Base-by-base conservation (phyloP, 2,329 filamentous ascomycete species). In the Zalaria obscura region DNA sequence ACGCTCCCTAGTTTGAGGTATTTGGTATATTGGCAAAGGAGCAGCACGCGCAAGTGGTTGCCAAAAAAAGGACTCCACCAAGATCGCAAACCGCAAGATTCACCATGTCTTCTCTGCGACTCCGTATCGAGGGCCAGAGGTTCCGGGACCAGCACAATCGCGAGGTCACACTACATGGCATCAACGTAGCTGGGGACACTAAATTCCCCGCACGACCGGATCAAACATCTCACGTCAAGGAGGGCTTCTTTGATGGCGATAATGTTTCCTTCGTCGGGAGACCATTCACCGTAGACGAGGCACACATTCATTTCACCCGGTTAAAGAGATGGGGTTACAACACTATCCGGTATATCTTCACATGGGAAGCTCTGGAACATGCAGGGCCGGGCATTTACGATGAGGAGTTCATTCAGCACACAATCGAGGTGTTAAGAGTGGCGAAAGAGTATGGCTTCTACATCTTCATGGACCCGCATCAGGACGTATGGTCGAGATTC, bases 351-450 rank as follows among this genome's bases (percentile, higher is more conserved):
- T 98, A 98, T 62, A 70, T 98, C 51, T 98, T 96, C 58, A 96
- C 91, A 0, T 98, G 91, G 91, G 91, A 98, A 63, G 89, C 91
- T n/a, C 83, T 98, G 58, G 91, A 98, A 63, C 83, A 91, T 44
- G 79, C 78, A 1, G 89, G 89, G 0, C 91, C 93, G 0, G 86
- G 88, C 1, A 79, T 76, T 55, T 98, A 96, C 59, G 93, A 98
- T 54, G 86, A 98, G 56, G 80, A 83, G 47, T 98, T 84, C 73
- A 88, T 96, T 49, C 72, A 83, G 50, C 86, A 93, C 58, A 98
- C 91, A 1, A 86, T 98, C 49, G 74, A 84, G 33, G 69, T 94
- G 7, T 63, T 98, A 51, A 75, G 87, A 43, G 69, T 87, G 48
- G 88, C 88, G 32, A 94, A 88, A 58, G 72, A 78, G 32, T 96